phyloP scores from a whole-genome alignment of 176 grass and related monocot species.

The Olyra latifolia region DNA sequence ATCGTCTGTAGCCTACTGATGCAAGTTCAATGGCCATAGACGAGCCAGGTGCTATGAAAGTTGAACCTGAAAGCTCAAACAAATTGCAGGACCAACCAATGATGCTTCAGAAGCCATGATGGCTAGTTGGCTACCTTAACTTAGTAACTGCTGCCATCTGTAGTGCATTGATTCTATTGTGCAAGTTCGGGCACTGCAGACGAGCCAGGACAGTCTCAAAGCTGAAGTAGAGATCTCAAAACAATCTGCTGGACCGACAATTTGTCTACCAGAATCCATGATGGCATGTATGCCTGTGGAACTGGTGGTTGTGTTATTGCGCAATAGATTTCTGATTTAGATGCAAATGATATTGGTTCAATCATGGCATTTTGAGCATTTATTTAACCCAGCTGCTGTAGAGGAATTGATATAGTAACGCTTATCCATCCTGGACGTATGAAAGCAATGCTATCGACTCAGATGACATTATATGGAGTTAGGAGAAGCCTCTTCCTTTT shows the following conservation, averaged over 20 bases:
- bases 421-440: not conserved
- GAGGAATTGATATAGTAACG: not conserved
- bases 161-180: slow-evolving; percentile 22
- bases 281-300: not conserved
- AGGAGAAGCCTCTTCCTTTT: not conserved
- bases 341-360: not conserved
- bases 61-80: slow-evolving; percentile 41
- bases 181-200: not conserved
- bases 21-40: slow-evolving; percentile 53
- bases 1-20: slow-evolving; percentile 36
- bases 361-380: not conserved
- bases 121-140: not conserved
- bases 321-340: not conserved
- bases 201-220: not conserved
- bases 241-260: slow-evolving; percentile 1
- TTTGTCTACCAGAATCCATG: slow-evolving; percentile 2
- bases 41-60: slow-evolving; percentile 37
- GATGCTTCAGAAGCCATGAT: slow-evolving; percentile 45
- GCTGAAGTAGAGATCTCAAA: slow-evolving; percentile 8
- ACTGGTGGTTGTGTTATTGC: not conserved
- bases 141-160: slow-evolving; percentile 28
- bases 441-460: not conserved
- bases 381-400: not conserved
- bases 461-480: not conserved
- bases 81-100: slow-evolving; percentile 36